Evolutionary conservation across 1,139 yeast genomes (phyloP), one percentile per base, ranked within the genome.

Genomic region (Suhomyces bribrorum): DNA sequence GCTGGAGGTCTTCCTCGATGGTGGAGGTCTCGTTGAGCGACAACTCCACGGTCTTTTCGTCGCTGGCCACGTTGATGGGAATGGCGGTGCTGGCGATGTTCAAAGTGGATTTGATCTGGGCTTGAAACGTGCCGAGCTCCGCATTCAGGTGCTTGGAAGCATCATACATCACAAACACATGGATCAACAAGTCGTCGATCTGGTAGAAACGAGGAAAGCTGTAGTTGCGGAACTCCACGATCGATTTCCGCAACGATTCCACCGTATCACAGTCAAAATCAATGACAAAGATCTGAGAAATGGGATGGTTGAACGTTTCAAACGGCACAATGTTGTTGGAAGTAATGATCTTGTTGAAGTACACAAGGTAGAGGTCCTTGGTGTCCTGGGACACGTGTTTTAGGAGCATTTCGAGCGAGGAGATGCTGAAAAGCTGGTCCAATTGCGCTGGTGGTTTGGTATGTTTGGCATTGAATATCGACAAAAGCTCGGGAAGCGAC

Each of bases 291-390:
- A 90, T 61, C 37, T 90, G 87, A 1, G 89, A 76, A 1, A 89
- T 77, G 0, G 98, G 97, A 57, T 92, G 97, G 50, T 87, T 84
- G 57, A 90, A 84, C 3, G 92, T 83, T 57, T 92, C 97, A 57
- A 87, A 89, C 1, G 95, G 84, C 2, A 88, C 81, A 5, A 86
- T 67, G 16, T 75, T 74, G 26, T 79, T 74, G 11, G 85, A 73
- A 0, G 90, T 73, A 16, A 86, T 68, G 18, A 86, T 58, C 46
- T 81, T 75, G 32, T 83, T 73, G 47, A 86, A 73, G 48, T 82
- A 73, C 33, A 76, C 75, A 44, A 77, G 62, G 52, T 83, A 86
- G n/a, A 84, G 50, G 34, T 64, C 66, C 7, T 50, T 48, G 12
- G 38, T 13, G 40, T 37, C 44, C 13, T 29, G 27, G 16, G 44